phyloP scores from a whole-genome alignment of 106 monocot genomes.

The Dendrobium chrysotoxum region DNA sequence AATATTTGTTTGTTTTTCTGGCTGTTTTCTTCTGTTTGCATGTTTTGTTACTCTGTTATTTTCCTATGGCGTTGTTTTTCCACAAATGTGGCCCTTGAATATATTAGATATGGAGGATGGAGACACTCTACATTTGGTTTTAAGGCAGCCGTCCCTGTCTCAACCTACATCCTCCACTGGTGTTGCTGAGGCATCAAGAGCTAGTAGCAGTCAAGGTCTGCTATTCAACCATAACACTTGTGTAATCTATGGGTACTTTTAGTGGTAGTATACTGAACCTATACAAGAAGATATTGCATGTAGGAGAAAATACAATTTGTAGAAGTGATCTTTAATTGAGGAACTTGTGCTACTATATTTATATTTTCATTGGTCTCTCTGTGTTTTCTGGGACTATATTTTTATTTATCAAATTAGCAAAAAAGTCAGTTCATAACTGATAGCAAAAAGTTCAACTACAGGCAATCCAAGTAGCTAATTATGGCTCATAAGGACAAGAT shows the following conservation, averaged over 20 bases:
- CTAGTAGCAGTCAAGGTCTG: neutral
- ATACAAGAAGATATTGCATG: neutral
- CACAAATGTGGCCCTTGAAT: constrained; percentile 24
- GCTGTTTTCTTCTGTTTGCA: neutral
- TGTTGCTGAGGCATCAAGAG: constrained; percentile 8
- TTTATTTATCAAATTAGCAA: neutral
- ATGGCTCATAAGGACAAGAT: neutral
- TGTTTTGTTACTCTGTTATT: neutral
- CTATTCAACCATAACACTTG: neutral
- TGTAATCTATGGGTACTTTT: neutral
- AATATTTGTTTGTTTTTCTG: constrained; percentile 1
- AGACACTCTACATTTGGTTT: constrained; percentile 88
- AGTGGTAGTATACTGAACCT: neutral
- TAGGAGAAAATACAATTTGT: neutral
- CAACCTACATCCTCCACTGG: constrained; percentile 30
- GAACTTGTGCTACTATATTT: neutral
- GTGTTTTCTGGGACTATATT: neutral
- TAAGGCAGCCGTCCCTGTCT: constrained; percentile 49
- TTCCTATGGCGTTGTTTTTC: neutral
- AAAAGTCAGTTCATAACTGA: neutral
- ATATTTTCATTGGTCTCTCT: neutral
- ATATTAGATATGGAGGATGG: constrained; percentile 81
- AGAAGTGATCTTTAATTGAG: neutral
- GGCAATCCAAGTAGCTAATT: neutral
- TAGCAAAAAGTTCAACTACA: neutral